These are phyloP conservation scores for Asclepias syriaca DNA, from an alignment of 257 asterid species.

Conservation along the genomic window DNA sequence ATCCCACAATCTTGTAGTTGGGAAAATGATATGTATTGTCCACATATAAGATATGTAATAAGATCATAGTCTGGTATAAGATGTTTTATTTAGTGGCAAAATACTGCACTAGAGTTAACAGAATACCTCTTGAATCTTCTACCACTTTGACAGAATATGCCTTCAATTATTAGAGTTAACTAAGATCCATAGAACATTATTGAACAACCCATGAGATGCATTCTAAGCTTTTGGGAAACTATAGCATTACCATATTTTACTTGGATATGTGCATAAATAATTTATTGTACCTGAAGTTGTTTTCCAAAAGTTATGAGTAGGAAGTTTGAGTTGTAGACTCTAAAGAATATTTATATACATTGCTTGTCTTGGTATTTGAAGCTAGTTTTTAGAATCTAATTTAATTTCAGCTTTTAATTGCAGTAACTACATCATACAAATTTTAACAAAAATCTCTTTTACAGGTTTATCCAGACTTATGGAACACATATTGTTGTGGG, in stretches of 20 bases:
- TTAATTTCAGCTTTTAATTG: background rate
- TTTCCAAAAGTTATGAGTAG: background rate
- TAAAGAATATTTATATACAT: background rate
- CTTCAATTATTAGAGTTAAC: background rate
- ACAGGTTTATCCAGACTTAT: conserved; percentile 85
- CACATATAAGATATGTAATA: background rate
- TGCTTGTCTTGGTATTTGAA: background rate
- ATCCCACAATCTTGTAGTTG: background rate
- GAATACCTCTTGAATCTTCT: background rate
- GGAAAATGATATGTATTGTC: background rate
- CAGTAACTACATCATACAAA: conserved; percentile 13
- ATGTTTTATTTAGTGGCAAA: background rate
- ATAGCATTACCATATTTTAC: background rate
- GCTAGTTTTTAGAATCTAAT: background rate
- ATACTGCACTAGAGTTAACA: background rate
- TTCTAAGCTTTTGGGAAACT: background rate
- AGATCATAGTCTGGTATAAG: background rate
- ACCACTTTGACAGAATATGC: background rate
- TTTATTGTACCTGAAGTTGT: background rate
- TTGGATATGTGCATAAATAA: background rate
- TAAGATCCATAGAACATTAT: background rate
- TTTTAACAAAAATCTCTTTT: conserved; percentile 23
- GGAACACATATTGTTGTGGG: conserved; percentile 96
- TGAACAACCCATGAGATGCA: background rate
- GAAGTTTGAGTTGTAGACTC: background rate